Evolutionary conservation across 257 asterid genomes (phyloP).

Genomic region (Solanum sejunctum): DNA sequence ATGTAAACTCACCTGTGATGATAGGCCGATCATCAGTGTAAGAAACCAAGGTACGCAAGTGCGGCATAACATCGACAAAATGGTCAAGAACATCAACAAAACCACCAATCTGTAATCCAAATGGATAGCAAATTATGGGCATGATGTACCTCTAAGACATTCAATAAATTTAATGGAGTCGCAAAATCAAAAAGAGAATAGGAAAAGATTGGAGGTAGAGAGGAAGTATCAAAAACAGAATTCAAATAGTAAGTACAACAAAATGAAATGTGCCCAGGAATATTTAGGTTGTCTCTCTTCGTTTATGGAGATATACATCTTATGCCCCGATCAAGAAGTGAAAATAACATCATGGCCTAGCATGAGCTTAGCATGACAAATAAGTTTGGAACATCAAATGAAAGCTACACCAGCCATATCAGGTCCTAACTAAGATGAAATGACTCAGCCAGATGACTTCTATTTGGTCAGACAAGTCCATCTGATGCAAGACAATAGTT

Average conservation of each 20-base stretch:
- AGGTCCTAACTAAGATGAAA: neutral
- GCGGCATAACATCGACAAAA: constrained; percentile 41
- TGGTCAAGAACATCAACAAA: constrained; percentile 37
- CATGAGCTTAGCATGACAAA: neutral
- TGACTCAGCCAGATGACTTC: neutral
- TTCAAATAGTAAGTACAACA: neutral
- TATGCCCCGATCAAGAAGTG: neutral
- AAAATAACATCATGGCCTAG: neutral
- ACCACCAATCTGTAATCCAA: constrained; percentile 45
- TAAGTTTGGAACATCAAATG: neutral
- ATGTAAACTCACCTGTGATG: constrained; percentile 52
- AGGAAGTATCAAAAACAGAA: neutral
- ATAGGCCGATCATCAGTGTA: constrained; percentile 68
- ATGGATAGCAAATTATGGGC: constrained; percentile 4
- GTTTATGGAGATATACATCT: neutral
- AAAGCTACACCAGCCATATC: neutral
- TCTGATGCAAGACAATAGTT: neutral
- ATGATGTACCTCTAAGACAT: constrained; percentile 2
- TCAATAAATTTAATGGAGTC: neutral
- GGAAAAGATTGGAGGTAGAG: neutral
- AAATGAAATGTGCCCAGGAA: neutral
- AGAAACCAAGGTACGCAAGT: constrained; percentile 66
- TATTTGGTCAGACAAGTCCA: neutral
- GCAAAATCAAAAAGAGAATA: neutral
- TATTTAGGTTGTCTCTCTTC: neutral